Evolutionary conservation across 1,139 yeast genomes (phyloP).

Genomic region (Debaryomyces sp.): DNA sequence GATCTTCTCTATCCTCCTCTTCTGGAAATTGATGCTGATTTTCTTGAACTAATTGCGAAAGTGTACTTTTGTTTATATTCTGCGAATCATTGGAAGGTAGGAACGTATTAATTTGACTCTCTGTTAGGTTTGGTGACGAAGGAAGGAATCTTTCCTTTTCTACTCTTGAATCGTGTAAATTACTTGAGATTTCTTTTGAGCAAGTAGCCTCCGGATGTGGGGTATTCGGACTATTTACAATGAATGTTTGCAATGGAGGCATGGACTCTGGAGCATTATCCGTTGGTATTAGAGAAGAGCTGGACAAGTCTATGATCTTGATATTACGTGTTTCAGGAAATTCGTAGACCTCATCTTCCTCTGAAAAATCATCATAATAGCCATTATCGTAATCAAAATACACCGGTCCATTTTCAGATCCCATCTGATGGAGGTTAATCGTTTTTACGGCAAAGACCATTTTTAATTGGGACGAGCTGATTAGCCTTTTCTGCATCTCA

Average conservation of each 20-base stretch:
- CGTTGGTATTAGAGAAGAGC: not conserved
- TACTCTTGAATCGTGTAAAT: not conserved
- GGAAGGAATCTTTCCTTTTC: slow-evolving; percentile 11
- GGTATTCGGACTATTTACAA: not conserved
- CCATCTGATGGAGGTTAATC: slow-evolving; percentile 13
- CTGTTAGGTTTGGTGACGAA: slow-evolving; percentile 20
- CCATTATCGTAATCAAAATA: slow-evolving; percentile 27
- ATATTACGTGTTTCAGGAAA: not conserved
- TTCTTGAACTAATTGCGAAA: not conserved
- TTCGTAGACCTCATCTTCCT: not conserved
- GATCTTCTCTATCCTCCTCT: not conserved
- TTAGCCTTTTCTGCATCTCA: not conserved
- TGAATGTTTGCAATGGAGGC: not conserved
- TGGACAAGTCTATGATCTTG: not conserved
- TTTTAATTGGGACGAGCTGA: slow-evolving; percentile 14
- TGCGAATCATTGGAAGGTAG: slow-evolving; percentile 2
- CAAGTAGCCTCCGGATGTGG: not conserved
- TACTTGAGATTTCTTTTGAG: not conserved
- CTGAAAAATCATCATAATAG: slow-evolving; percentile 12
- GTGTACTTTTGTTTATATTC: not conserved
- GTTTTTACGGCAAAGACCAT: slow-evolving; percentile 28
- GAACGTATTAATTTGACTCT: slow-evolving; percentile 11
- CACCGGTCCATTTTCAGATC: slow-evolving; percentile 16
- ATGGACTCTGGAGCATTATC: not conserved
- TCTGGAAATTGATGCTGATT: slow-evolving; percentile 4